Percentiles rank a stretch among this genome's conserved stretches.
These are phyloP conservation scores for Colletotrichum magnum DNA, from an alignment of 2,329 filamentous ascomycete species.

Conservation along the genomic window DNA sequence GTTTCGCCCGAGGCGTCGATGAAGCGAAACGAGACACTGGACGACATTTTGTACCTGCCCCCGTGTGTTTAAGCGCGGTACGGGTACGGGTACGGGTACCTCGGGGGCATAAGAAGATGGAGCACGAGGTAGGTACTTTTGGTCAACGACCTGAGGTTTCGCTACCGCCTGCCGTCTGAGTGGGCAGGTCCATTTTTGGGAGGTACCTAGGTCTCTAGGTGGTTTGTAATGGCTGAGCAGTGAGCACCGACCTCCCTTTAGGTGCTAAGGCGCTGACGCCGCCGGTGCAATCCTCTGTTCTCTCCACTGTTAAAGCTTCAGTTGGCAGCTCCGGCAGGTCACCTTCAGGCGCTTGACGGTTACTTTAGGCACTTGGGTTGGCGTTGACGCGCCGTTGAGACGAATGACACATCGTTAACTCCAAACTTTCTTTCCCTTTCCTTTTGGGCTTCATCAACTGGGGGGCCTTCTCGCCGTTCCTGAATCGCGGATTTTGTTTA, in stretches of 20 bases:
- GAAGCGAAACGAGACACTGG: conserved; percentile 52
- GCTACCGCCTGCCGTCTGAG: conserved; percentile 1
- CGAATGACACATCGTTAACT: neutral
- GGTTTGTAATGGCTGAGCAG: no score
- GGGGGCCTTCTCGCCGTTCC: neutral
- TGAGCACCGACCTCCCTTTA: no score
- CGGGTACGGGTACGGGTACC: neutral
- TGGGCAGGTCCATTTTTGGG: conserved; percentile 17
- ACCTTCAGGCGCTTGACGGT: neutral
- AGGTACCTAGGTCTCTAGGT: neutral
- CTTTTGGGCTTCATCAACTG: neutral
- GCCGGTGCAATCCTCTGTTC: neutral
- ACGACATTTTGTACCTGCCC: conserved; percentile 20
- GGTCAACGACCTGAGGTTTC: neutral
- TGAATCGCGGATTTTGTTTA: conserved; percentile 28
- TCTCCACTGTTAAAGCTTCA: neutral
- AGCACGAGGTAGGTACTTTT: neutral
- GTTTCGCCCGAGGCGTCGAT: conserved; percentile 57
- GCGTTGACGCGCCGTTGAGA: neutral
- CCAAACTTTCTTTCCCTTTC: neutral
- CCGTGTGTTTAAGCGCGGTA: conserved; percentile 27
- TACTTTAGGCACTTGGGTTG: neutral
- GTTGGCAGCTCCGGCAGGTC: conserved; percentile 5
- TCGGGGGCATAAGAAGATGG: neutral
- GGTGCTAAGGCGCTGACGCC: neutral